Base-by-base conservation (phyloP, 345 rosid genomes). In the Aegle marmelos region DNA sequence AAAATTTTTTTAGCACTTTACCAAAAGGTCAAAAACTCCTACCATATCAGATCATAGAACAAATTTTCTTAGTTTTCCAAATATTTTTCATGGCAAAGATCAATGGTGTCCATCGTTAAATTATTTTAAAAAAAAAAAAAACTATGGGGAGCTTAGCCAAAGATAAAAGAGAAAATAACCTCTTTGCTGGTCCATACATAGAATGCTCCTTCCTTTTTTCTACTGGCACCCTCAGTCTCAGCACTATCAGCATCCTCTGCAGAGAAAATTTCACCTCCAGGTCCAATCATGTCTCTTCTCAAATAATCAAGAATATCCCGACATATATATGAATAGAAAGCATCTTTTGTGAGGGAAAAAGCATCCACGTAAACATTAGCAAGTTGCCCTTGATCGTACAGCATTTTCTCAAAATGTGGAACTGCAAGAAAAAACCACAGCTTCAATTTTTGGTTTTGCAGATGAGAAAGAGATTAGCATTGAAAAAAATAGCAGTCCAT, bases 381-480 rank as follows among this genome's bases (percentile, higher is more conserved):
- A 79, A 93, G 92, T 72, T 95, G 97, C 61, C 97, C 99, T 79
- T 93, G 97, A 85, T 93, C 98, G 74, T 93, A 93, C 78, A 95
- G 48, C 98, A 95, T 95, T 80, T 95, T 95, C 90, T 95, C 99
- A 81, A 95, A 95, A 87, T 95, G 99, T 22, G 99, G 99, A 86
- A 95, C 99, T 95, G 91, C 92, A 78, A 82, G 79, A 61, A 78
- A 74, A 70, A 36, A 34, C 45, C 14, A 77, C 53, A 68, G 61
- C 78, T 68, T 62, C 56, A 50, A 63, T 16, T 74, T 22, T 61
- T 60, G 39, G 10, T 19, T 25, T 28, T 14, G 5, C n/a, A 61
- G 11, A 21, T 70, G 72, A 7, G 30, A 31, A 65, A 50, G 6
- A 21, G 16, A 19, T 62, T 48, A 45, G 9, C 22, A 11, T 21